Evolutionary conservation across 495 filamentous ascomycete genomes (phyloP).

Genomic region (Amniculicola lignicola): DNA sequence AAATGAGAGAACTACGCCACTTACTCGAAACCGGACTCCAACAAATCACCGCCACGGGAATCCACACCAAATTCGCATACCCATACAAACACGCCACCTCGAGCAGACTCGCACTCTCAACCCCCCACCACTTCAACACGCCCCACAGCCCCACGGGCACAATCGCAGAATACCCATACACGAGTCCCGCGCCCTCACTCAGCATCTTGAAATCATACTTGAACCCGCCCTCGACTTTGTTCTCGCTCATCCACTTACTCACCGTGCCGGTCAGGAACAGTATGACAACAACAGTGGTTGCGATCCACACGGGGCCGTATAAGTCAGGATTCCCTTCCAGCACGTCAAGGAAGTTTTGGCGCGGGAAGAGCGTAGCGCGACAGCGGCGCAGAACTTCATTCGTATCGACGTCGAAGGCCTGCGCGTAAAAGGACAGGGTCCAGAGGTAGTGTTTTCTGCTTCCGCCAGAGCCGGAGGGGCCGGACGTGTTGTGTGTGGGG

Average conservation of each 20-base stretch:
- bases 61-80: constrained; percentile 94
- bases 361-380: constrained; percentile 77
- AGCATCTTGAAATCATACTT: constrained; percentile 87
- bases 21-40: constrained; percentile 71
- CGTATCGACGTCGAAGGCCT: constrained; percentile 97
- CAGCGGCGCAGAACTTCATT: constrained; percentile 79
- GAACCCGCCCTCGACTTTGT: constrained; percentile 59
- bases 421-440: constrained; percentile 89
- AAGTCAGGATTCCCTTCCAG: constrained; percentile 96
- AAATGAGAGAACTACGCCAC: constrained; percentile 1
- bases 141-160: constrained; percentile 85
- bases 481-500: constrained; percentile 21
- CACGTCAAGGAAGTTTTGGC: constrained; percentile 91
- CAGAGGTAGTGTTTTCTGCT: constrained; percentile 94
- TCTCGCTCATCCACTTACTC: constrained; percentile 72
- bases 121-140: constrained; percentile 88
- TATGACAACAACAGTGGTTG: constrained; percentile 93
- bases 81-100: constrained; percentile 95
- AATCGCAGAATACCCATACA: constrained; percentile 89
- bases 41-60: constrained; percentile 85
- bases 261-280: constrained; percentile 94
- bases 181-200: constrained; percentile 71
- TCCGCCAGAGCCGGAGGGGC: constrained; percentile 43
- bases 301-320: constrained; percentile 97
- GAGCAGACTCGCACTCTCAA: constrained; percentile 79